Evolutionary conservation across 2,329 filamentous ascomycete genomes (phyloP), one percentile per base, ranked within the genome.

Genomic region (Xylaria sp.): DNA sequence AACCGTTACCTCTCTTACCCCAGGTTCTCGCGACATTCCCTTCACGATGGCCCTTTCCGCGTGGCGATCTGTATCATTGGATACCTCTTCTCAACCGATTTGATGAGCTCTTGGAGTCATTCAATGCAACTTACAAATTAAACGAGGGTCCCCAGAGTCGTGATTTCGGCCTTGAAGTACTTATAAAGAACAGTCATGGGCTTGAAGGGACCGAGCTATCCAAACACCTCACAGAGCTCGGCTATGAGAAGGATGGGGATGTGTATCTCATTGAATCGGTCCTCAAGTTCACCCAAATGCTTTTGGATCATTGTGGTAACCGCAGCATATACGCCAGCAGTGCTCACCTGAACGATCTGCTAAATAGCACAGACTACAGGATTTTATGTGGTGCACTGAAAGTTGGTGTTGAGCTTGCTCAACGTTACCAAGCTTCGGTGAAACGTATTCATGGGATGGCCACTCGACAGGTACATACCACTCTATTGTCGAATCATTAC

Each of bases 41-140:
- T 67, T 90, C 90, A 72, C 86, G 91, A 86, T 99, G 96, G 96
- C 94, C 94, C 2, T 97, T 98, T 77, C 95, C 95, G 46, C 89
- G 95, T 79, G 97, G 96, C 69, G 96, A 99, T 79, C 85, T 98
- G 36, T 98, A 98, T 79, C 95, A 99, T 84, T 99, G 97, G 97
- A 97, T 99, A 73, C 91, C 93, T 33, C 87, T 97, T 28, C 83
- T 99, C 68, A 97, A 99, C 80, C 91, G 94, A 66, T 98, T 99
- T 80, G 96, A 99, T 81, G 89, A 88, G 76, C 90, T 98, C 72
- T 84, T 99, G 48, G 93, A 97, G 75, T 85, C 89, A 46, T 94
- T 97, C 79, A 93, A 90, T 80, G 86, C 88, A 65, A 90, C 89
- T 72, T 99, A 99, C 82, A 89, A 89, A 70, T 85, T 99, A 65